Conservation (phyloP, 1,284 basidiomycete species). For the Irpex sp. region DNA sequence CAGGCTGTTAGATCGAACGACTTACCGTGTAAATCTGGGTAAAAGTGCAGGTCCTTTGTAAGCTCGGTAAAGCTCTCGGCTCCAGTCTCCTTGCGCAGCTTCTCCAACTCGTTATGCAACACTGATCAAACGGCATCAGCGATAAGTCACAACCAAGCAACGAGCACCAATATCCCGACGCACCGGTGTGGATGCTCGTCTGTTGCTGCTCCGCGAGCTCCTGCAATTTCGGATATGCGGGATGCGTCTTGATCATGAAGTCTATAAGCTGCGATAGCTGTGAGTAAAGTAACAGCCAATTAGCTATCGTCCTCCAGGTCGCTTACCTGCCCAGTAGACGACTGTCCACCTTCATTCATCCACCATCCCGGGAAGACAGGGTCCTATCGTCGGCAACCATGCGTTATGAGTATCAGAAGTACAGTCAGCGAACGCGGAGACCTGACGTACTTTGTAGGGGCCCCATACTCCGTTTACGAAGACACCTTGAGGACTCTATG, state of each 20-base stretch:
- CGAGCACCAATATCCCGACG: conserved; percentile 7
- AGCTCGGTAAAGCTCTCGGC: conserved; percentile 73
- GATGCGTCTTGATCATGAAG: conserved; percentile 91
- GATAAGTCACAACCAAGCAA: conserved; percentile 11
- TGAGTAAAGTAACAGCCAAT: background rate
- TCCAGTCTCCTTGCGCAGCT: conserved; percentile 51
- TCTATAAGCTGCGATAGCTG: conserved; percentile 70
- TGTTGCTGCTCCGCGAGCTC: conserved; percentile 48
- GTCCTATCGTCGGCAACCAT: conserved; percentile 38
- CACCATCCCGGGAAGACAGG: conserved; percentile 91
- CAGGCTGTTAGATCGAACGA: background rate
- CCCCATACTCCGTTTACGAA: conserved; percentile 96
- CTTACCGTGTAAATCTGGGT: conserved; percentile 86
- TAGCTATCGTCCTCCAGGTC: background rate
- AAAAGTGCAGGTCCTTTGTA: conserved; percentile 88
- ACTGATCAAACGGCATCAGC: conserved; percentile 41
- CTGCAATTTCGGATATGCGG: conserved; percentile 71
- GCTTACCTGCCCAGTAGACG: conserved; percentile 88
- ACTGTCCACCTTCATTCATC: conserved; percentile 99
- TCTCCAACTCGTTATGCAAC: conserved; percentile 71
- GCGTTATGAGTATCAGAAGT: background rate
- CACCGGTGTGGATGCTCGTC: conserved; percentile 55
- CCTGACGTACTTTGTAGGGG: conserved; percentile 69
- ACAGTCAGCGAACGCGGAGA: background rate
- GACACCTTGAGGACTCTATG: conserved; percentile 71